Evolutionary conservation across 2,329 filamentous ascomycete species (phyloP).

Genomic region (Pestalotiopsis sp.): DNA sequence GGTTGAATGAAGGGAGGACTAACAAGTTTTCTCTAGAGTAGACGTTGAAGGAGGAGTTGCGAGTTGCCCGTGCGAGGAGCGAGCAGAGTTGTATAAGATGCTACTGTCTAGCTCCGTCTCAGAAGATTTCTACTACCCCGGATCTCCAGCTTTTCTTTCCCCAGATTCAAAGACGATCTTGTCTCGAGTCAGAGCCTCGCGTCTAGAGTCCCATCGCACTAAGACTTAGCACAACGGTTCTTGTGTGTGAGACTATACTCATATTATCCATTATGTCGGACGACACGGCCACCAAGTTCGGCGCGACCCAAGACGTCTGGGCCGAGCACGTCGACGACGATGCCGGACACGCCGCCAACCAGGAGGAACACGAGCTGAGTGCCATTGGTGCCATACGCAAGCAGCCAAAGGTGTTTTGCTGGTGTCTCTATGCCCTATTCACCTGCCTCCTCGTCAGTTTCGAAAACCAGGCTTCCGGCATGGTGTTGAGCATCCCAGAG

Average conservation of each 20-base stretch:
- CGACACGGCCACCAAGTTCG: neutral
- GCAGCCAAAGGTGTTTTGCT: neutral
- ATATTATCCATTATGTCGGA: neutral
- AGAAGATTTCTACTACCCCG: neutral
- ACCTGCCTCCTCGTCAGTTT: constrained; percentile 5
- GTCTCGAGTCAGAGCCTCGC: neutral
- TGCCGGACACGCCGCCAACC: constrained; percentile 2
- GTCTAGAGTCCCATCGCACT: neutral
- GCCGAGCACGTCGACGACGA: constrained; percentile 7
- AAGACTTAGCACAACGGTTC: neutral
- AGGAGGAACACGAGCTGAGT: constrained; percentile 7
- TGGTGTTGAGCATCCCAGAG: constrained; percentile 8
- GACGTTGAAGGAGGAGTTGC: neutral
- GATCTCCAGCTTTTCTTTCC: neutral
- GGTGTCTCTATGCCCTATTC: constrained; percentile 7
- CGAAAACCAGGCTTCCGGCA: constrained; percentile 9
- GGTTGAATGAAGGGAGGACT: neutral
- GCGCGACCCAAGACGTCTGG: neutral
- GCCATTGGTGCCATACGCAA: neutral
- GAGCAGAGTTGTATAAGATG: neutral
- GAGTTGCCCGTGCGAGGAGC: neutral
- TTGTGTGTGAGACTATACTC: neutral
- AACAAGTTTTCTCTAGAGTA: neutral
- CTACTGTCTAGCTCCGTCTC: neutral
- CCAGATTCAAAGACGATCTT: neutral